Conservation (phyloP, 2,329 filamentous ascomycete genomes). For the Diaporthe velutina region DNA sequence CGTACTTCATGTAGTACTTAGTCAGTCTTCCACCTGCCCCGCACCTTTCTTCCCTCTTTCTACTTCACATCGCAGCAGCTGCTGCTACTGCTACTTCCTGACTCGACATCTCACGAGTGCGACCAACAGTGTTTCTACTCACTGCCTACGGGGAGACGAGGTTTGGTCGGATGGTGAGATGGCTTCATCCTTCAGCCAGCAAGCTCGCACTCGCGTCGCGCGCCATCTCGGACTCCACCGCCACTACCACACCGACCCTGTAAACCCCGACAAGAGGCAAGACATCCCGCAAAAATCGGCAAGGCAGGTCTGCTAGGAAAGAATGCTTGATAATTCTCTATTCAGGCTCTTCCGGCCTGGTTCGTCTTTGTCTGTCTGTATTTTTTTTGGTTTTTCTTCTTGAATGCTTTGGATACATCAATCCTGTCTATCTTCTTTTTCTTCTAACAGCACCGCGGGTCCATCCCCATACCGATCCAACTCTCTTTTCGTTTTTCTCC, state of each 20-base stretch:
- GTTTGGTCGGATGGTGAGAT: neutral
- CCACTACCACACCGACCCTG: neutral
- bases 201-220: neutral
- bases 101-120: neutral
- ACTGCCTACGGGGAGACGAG: neutral
- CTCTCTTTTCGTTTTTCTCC: neutral
- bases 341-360: neutral
- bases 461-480: conserved; percentile 1
- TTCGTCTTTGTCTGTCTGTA: conserved; percentile 1
- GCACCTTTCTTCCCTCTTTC: neutral
- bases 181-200: neutral
- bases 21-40: neutral
- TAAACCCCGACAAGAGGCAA: neutral
- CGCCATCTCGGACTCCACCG: neutral
- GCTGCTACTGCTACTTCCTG: neutral
- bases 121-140: neutral
- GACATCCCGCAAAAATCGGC: neutral
- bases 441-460: neutral
- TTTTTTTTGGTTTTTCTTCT: too few species aligned
- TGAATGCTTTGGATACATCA: conserved; percentile 11
- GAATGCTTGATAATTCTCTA: conserved; percentile 21
- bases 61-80: neutral
- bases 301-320: neutral
- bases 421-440: conserved; percentile 5
- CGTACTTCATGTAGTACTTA: neutral